A percentile compares a stretch with the other conserved stretches of the same genome.
Evolutionary conservation across 2,329 filamentous ascomycete species (phyloP).

Genomic region (Rhexocercosporidium sp.): DNA sequence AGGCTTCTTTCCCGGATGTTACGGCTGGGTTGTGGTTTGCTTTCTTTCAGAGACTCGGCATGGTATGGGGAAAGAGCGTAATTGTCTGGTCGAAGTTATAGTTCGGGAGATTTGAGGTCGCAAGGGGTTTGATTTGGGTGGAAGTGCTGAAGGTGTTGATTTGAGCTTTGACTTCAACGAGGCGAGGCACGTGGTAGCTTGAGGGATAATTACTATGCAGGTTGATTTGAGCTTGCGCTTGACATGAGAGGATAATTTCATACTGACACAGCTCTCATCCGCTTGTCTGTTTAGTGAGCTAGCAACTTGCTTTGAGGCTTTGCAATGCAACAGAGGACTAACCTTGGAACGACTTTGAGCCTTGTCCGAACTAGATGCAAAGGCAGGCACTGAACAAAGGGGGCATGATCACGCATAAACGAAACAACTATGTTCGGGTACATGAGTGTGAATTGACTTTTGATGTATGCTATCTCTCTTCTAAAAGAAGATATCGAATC

Average conservation of each 20-base stretch:
- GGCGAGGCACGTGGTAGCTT: not conserved
- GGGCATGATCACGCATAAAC: not conserved
- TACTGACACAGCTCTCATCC: not conserved
- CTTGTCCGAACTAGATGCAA: not conserved
- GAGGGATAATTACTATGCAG: not conserved
- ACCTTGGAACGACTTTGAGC: not conserved
- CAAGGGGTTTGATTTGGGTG: not conserved
- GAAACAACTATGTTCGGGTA: conserved; percentile 14
- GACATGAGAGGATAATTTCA: not conserved
- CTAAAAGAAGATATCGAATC: conserved; percentile 32
- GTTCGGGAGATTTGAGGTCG: not conserved
- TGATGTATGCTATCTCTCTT: conserved; percentile 41
- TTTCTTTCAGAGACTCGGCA: conserved; percentile 21
- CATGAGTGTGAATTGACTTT: conserved; percentile 43
- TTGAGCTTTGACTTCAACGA: not conserved
- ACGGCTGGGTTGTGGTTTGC: conserved; percentile 15
- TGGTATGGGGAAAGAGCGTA: conserved; percentile 16
- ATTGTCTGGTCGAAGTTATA: not conserved
- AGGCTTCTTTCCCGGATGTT: conserved; percentile 18
- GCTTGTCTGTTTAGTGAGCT: not conserved
- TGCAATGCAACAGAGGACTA: not conserved
- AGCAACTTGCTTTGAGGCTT: not conserved
- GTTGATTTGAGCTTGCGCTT: not conserved
- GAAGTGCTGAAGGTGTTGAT: not conserved
- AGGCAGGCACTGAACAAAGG: too few species aligned